Evolutionary conservation across 495 filamentous ascomycete species (phyloP), one percentile per base, ranked within the genome.

Genomic region (Glarea lozoyensis): DNA sequence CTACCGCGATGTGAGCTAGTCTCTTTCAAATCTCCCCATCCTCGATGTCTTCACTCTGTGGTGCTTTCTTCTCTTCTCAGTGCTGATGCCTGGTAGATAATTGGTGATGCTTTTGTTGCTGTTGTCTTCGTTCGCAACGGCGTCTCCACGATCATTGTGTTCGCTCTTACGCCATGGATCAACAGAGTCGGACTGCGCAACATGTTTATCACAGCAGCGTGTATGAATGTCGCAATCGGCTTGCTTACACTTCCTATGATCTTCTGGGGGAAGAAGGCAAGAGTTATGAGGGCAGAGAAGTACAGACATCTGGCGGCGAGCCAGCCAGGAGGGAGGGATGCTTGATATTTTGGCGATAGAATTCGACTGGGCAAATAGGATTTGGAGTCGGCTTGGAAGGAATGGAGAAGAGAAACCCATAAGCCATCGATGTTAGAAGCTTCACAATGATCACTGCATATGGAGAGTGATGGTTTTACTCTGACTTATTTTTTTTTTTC

Each of bases 71-170:
- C 15, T 7, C n/a, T 29, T 7, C n/a, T 29, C 25, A 29, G 25
- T 29, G n/a, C 15, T 20, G 4, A 23, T 16, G 17, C 18, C 7
- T 29, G 16, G 5, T 33, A 64, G 61, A 56, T 64, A 6, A 50
- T 64, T 27, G 58, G 58, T 15, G 60, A 64, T 43, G 49, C 61
- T 13, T 29, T 64, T 2, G 56, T 64, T 3, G 60, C 56, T 0
- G 52, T 64, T 0, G 54, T 59, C 4, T 61, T 64, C 27, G 52
- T 59, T 42, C 49, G 60, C 7, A 64, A 64, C 17, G 56, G 56
- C 29, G 40, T 61, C 15, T 54, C 60, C 10, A 46, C 55, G 10
- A 46, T 60, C 10, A 50, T 64, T 2, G 46, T 63, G 1, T 61
- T 61, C 34, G 60, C 47, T 0, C 39, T 60, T 7, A 58, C 52